Evolutionary conservation across 2,329 filamentous ascomycete species (phyloP).

Genomic region (Paraphaeosphaeria minitans): DNA sequence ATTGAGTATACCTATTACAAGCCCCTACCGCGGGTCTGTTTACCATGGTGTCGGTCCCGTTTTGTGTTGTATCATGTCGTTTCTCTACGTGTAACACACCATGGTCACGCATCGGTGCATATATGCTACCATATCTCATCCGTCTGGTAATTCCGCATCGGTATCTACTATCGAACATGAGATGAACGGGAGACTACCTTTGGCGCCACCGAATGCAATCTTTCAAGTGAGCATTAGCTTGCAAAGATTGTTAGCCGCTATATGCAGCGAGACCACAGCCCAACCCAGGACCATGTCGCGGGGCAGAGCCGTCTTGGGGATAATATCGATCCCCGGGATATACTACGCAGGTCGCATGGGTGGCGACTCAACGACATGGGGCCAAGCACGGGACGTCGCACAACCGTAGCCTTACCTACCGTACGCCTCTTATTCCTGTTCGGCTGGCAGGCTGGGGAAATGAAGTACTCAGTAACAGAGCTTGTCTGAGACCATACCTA

Average conservation of each 20-base stretch:
- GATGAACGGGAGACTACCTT: not conserved
- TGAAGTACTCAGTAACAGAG: not conserved
- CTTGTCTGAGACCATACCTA: not conserved
- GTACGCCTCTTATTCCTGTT: not conserved
- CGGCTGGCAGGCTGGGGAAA: not conserved
- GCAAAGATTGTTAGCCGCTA: not conserved
- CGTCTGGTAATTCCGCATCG: too few species aligned
- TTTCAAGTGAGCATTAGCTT: not conserved
- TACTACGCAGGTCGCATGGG: not conserved
- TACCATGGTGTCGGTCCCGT: not conserved
- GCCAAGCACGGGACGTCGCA: not conserved
- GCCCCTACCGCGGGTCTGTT: not conserved
- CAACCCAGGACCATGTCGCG: not conserved
- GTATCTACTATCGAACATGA: not conserved
- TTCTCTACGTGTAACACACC: too few species aligned
- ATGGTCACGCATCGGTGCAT: too few species aligned
- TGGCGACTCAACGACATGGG: not conserved
- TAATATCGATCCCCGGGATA: too few species aligned
- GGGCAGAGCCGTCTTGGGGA: not conserved
- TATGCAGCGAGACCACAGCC: not conserved
- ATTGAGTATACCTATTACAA: not conserved
- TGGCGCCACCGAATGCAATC: not conserved
- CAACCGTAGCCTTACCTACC: not conserved
- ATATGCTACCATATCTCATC: too few species aligned
- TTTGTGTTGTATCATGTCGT: not conserved